Evolutionary conservation across 352 stramenopile species (phyloP).

Genomic region (Pythium inflatum): DNA sequence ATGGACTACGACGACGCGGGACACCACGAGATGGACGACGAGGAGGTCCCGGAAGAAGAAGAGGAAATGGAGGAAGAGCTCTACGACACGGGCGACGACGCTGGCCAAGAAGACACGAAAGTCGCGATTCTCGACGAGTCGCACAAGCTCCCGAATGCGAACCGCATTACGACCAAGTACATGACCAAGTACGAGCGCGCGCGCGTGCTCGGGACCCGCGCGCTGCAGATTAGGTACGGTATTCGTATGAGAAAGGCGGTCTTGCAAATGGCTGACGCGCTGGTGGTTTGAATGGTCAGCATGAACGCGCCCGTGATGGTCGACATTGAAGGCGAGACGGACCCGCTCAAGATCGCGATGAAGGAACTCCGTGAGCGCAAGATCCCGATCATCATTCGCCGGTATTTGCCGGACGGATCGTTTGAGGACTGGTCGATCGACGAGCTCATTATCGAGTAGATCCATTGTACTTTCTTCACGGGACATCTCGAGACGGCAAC

Average conservation of each 20-base stretch:
- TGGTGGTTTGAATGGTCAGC: constrained; percentile 32
- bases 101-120: constrained; percentile 56
- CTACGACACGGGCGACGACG: constrained; percentile 68
- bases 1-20: constrained; percentile 84
- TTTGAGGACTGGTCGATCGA: constrained; percentile 99
- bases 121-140: constrained; percentile 84
- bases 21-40: constrained; percentile 81
- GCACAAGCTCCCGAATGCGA: constrained; percentile 83
- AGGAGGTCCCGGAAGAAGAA: constrained; percentile 83
- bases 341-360: constrained; percentile 99
- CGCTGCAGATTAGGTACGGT: constrained; percentile 96
- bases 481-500: too few species aligned
- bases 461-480: background rate
- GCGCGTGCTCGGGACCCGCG: constrained; percentile 97
- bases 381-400: constrained; percentile 99
- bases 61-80: constrained; percentile 77
- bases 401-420: constrained; percentile 98
- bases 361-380: constrained; percentile 99
- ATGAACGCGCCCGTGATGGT: constrained; percentile 98
- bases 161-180: constrained; percentile 97
- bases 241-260: background rate
- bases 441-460: constrained; percentile 99
- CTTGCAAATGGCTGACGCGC: too few species aligned
- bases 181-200: constrained; percentile 99
- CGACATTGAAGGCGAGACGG: constrained; percentile 97